These are phyloP conservation scores for Clonostachys sp. DNA, from an alignment of 2,329 filamentous ascomycete genomes.

Conservation along the genomic window DNA sequence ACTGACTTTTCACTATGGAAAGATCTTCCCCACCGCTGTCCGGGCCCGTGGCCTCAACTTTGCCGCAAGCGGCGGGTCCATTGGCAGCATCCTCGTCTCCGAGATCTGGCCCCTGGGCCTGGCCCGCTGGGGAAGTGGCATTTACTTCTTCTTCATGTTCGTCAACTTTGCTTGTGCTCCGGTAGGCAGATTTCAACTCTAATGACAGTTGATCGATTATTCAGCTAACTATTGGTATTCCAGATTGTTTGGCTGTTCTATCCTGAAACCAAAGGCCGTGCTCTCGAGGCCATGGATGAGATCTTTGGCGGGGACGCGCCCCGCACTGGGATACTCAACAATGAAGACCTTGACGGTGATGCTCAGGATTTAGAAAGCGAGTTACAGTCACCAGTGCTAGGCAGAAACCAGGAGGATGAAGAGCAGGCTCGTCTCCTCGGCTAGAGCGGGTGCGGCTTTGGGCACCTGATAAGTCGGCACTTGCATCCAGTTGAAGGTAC, in stretches of 20 bases:
- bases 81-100: conserved; percentile 48
- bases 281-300: conserved; percentile 1
- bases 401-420: too few relatives aligned
- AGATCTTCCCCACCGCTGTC: conserved; percentile 53
- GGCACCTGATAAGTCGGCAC: too few relatives aligned
- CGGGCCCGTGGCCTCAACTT: conserved; percentile 52
- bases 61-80: conserved; percentile 46
- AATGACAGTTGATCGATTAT: too few relatives aligned
- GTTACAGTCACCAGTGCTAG: too few relatives aligned
- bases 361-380: too few relatives aligned
- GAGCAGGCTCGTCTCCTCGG: too few relatives aligned
- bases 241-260: not conserved
- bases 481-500: too few relatives aligned
- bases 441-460: too few relatives aligned
- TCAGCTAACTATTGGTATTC: too few relatives aligned
- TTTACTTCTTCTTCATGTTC: conserved; percentile 55
- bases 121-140: conserved; percentile 39
- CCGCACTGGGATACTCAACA: too few relatives aligned
- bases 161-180: conserved; percentile 43
- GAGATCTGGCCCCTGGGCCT: conserved; percentile 53
- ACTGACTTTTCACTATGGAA: not conserved
- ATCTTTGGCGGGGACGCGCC: not conserved
- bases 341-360: too few relatives aligned
- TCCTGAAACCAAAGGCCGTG: not conserved
- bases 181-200: conserved; percentile 11